Conservation (phyloP, 2,329 filamentous ascomycete species). For the Aspergillus versicolor region DNA sequence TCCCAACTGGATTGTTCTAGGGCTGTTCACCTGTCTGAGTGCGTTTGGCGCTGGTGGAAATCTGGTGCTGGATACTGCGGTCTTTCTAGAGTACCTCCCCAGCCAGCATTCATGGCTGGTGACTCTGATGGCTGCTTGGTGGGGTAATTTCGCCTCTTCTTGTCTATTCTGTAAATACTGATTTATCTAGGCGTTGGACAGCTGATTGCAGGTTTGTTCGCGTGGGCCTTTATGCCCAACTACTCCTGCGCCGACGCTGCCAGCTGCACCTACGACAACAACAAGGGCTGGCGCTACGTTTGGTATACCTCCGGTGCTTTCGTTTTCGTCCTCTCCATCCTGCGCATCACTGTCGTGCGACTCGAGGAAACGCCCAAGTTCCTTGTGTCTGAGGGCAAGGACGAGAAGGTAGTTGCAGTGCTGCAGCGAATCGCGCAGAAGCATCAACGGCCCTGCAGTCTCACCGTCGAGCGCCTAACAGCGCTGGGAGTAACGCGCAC, state of each 20-base stretch:
- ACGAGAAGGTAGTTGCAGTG: slow-evolving; percentile 76
- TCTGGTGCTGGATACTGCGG: slow-evolving; percentile 73
- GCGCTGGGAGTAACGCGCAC: not conserved
- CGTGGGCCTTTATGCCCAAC: slow-evolving; percentile 72
- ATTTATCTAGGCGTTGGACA: slow-evolving; percentile 54
- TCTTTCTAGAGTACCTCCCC: slow-evolving; percentile 81
- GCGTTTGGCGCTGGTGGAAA: slow-evolving; percentile 64
- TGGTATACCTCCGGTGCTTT: slow-evolving; percentile 67
- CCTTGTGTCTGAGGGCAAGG: slow-evolving; percentile 68
- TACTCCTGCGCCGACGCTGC: slow-evolving; percentile 51
- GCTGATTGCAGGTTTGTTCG: slow-evolving; percentile 43
- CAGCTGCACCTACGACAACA: slow-evolving; percentile 50
- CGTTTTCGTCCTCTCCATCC: slow-evolving; percentile 71
- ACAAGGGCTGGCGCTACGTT: slow-evolving; percentile 72
- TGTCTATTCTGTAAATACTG: not conserved
- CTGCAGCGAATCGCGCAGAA: slow-evolving; percentile 30
- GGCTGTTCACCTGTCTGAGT: slow-evolving; percentile 21
- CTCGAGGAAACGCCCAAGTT: slow-evolving; percentile 84
- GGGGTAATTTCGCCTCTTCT: slow-evolving; percentile 46
- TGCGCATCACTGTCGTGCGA: slow-evolving; percentile 73
- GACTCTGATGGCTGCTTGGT: slow-evolving; percentile 78
- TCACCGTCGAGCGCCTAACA: not conserved
- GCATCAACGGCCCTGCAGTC: slow-evolving; percentile 4
- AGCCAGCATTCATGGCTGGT: slow-evolving; percentile 67
- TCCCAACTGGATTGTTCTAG: slow-evolving; percentile 58